These are phyloP conservation scores for Colletotrichum caudatum DNA, from an alignment of 2,329 filamentous ascomycete species.

Conservation along the genomic window DNA sequence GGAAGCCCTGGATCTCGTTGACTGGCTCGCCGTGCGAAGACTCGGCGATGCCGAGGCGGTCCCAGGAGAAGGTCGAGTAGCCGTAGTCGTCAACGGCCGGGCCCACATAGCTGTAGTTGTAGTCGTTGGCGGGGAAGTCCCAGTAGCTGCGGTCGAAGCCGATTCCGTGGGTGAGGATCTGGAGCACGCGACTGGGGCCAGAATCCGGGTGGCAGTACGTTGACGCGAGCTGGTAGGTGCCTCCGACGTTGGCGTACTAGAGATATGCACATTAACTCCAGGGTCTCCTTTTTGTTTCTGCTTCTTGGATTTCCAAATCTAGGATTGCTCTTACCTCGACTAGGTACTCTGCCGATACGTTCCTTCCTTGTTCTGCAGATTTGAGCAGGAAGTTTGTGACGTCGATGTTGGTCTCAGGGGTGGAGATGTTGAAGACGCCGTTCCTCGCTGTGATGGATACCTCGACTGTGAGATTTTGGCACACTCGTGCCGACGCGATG, in stretches of 20 bases:
- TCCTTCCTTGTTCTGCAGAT: slow-evolving; percentile 60
- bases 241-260: slow-evolving; percentile 63
- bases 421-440: slow-evolving; percentile 62
- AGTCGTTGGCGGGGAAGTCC: slow-evolving; percentile 68
- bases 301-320: background rate
- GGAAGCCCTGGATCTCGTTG: slow-evolving; percentile 68
- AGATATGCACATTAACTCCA: background rate
- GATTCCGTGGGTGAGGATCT: slow-evolving; percentile 58
- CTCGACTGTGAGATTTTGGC: slow-evolving; percentile 66
- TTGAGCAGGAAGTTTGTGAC: slow-evolving; percentile 67
- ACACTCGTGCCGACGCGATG: slow-evolving; percentile 52
- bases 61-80: slow-evolving; percentile 71
- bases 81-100: slow-evolving; percentile 64
- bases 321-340: slow-evolving; percentile 52
- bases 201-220: slow-evolving; percentile 70
- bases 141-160: slow-evolving; percentile 66
- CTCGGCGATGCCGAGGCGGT: slow-evolving; percentile 71
- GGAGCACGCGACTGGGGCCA: slow-evolving; percentile 53
- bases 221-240: slow-evolving; percentile 68
- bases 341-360: slow-evolving; percentile 60
- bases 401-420: slow-evolving; percentile 65
- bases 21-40: slow-evolving; percentile 70
- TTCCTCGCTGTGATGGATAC: slow-evolving; percentile 67
- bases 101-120: slow-evolving; percentile 73
- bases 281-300: background rate